Percentiles rank a stretch among this genome's conserved stretches.
phyloP scores from a whole-genome alignment of 106 monocot species.

The Amphibolis antarctica region DNA sequence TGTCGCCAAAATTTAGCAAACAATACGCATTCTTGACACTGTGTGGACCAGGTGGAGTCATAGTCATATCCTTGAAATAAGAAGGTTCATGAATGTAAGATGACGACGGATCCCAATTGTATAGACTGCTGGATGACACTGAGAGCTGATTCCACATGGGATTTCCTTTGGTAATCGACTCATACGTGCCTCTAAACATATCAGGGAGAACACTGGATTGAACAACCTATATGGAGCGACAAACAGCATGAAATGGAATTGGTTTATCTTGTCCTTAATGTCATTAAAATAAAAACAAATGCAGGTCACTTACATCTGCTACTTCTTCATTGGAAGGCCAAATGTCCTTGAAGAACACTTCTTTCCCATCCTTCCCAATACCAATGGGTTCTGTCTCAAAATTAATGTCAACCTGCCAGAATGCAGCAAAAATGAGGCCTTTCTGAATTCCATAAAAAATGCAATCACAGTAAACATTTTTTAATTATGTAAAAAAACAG shows the following conservation, averaged over 20 bases:
- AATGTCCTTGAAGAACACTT: conserved; percentile 17
- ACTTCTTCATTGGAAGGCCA: conserved; percentile 28
- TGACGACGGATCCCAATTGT: conserved; percentile 19
- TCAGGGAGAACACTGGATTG: conserved; percentile 23
- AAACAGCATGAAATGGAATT: not conserved
- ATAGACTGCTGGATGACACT: conserved; percentile 9
- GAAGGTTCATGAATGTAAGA: conserved; percentile 29
- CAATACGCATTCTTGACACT: conserved; percentile 24
- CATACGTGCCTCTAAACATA: conserved; percentile 22
- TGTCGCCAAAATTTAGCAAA: conserved; percentile 30
- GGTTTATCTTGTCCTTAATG: no score
- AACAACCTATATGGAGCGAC: conserved; percentile 13
- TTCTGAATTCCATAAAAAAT: no score
- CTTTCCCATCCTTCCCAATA: conserved; percentile 12
- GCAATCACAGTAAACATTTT: no score
- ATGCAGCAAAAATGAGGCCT: no score
- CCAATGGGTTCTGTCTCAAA: conserved; percentile 21
- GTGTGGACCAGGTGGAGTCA: conserved; percentile 23
- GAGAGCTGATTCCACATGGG: conserved; percentile 26
- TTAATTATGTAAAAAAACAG: no score
- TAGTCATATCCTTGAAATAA: conserved; percentile 29
- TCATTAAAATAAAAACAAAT: not conserved
- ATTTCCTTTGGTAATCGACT: conserved; percentile 25
- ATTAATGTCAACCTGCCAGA: conserved; percentile 18
- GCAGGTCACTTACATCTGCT: conserved; percentile 8